Evolutionary conservation across 305 asterid species (phyloP), one percentile per base, ranked within the genome.

Genomic region (Fraxinus dipetala): DNA sequence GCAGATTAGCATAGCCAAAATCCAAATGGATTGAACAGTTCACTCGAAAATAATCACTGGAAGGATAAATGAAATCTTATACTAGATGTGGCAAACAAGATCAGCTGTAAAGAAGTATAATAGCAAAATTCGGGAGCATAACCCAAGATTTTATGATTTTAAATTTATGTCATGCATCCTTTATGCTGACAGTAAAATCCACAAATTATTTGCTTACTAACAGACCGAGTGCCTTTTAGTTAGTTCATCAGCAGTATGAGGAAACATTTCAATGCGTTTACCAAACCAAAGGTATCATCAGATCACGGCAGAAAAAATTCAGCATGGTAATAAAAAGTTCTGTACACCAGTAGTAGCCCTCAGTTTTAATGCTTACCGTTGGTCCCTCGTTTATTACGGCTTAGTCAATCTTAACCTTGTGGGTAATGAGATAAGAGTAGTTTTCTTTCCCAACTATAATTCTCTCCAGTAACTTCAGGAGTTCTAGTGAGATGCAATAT

Each of bases 1-100:
- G 38, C 56, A 79, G 28, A n/a, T 79, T 26, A 83, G 34, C 22
- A 76, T 40, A 10, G 70, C 61, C 63, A 67, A 75, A 45, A 76
- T 16, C 61, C 22, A 77, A 32, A 63, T 38, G 9, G 14, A 45
- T 43, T 59, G 54, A 36, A 51, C 51, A 76, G 76, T 40, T 32
- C 5, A 11, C 28, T 18, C 30, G 18, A 72, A 61, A 65, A 73
- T 83, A 70, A 38, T 34, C 61, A 1, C 31, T 32, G 45, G 20
- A 80, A 80, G 11, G 24, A 34, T 20, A 32, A 35, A 13, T 1
- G 9, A 77, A 80, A 45, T 16, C 28, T 78, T 40, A 6, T 10
- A 16, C 26, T 14, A 0, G 16, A 56, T 54, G 80, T 72, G 76
- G 38, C 2, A 5, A 76, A 26, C 70, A 40, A 22, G 34, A 45